A percentile compares a stretch with the other conserved stretches of the same genome.
phyloP scores from a whole-genome alignment of 1,284 basidiomycete species.

The Abortiporus biennis region DNA sequence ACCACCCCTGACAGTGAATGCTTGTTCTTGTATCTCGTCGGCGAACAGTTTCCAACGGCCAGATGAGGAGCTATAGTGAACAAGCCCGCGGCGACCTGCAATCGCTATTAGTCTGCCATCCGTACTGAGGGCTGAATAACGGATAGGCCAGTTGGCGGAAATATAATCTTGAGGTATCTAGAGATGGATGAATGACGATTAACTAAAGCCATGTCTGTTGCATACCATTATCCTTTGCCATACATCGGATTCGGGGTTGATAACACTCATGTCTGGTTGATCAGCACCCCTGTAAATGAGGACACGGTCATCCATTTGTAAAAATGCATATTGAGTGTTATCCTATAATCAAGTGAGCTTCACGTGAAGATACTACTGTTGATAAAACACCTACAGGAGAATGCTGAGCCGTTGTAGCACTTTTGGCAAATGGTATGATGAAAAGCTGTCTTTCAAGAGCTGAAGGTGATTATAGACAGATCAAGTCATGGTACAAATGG shows the following conservation, averaged over 20 bases:
- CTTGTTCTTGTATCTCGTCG: slow-evolving; percentile 83
- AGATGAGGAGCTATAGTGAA: slow-evolving; percentile 91
- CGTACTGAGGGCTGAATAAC: slow-evolving; percentile 86
- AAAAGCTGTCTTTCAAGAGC: slow-evolving; percentile 71
- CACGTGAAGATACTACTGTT: not conserved
- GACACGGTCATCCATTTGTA: slow-evolving; percentile 92
- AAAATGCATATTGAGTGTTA: slow-evolving; percentile 90
- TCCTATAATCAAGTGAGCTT: slow-evolving; percentile 43
- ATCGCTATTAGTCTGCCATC: slow-evolving; percentile 93
- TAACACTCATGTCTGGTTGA: slow-evolving; percentile 96
- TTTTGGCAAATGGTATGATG: slow-evolving; percentile 90
- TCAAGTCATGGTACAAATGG: not conserved
- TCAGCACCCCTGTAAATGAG: slow-evolving; percentile 96
- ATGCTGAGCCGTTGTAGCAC: slow-evolving; percentile 88
- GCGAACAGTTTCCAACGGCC: slow-evolving; percentile 94
- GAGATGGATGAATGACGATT: not conserved
- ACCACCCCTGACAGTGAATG: slow-evolving; percentile 87
- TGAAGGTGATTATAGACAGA: slow-evolving; percentile 18
- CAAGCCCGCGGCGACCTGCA: slow-evolving; percentile 86
- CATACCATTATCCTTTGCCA: slow-evolving; percentile 87
- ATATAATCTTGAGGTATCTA: slow-evolving; percentile 89
- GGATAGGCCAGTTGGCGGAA: slow-evolving; percentile 91
- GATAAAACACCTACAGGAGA: slow-evolving; percentile 58
- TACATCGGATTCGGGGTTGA: slow-evolving; percentile 98
- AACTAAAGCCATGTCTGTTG: no score